phyloP scores from a whole-genome alignment of 75 land plant genomes.

The Picea glauca region DNA sequence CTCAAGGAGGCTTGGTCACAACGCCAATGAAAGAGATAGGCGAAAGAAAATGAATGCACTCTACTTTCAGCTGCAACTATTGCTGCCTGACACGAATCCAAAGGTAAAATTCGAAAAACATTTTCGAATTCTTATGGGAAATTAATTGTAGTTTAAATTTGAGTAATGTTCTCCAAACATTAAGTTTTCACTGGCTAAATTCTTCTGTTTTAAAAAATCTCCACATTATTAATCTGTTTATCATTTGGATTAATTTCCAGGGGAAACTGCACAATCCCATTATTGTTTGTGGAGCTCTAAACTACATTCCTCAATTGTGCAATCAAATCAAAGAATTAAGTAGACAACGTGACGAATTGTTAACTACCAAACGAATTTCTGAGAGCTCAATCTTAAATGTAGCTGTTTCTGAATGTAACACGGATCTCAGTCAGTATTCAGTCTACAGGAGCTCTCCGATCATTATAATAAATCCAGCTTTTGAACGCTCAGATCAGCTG shows the following conservation, averaged over 20 bases:
- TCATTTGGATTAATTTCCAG: neutral
- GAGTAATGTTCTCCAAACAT: neutral
- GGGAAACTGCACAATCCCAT: neutral
- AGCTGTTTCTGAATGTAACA: too few species aligned
- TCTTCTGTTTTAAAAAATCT: too few species aligned
- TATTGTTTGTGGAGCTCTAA: neutral
- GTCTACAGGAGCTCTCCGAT: too few species aligned
- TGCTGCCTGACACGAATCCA: conserved; percentile 29
- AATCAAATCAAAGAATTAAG: neutral
- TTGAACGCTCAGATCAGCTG: too few species aligned
- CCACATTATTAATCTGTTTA: too few species aligned
- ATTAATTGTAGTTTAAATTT: neutral
- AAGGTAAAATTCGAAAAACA: conserved; percentile 5
- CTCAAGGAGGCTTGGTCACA: conserved; percentile 38
- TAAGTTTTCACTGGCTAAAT: neutral
- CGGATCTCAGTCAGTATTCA: too few species aligned
- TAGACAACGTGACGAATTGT: neutral
- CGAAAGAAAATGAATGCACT: conserved; percentile 38
- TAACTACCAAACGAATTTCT: too few species aligned
- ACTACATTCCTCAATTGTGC: neutral
- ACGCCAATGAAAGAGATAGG: conserved; percentile 46
- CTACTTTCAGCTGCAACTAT: conserved; percentile 30
- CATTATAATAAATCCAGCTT: too few species aligned
- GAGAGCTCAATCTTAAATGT: too few species aligned
- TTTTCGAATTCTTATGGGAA: neutral